Conservation (phyloP, 495 filamentous ascomycete species). For the Aspergillus cavernicola region DNA sequence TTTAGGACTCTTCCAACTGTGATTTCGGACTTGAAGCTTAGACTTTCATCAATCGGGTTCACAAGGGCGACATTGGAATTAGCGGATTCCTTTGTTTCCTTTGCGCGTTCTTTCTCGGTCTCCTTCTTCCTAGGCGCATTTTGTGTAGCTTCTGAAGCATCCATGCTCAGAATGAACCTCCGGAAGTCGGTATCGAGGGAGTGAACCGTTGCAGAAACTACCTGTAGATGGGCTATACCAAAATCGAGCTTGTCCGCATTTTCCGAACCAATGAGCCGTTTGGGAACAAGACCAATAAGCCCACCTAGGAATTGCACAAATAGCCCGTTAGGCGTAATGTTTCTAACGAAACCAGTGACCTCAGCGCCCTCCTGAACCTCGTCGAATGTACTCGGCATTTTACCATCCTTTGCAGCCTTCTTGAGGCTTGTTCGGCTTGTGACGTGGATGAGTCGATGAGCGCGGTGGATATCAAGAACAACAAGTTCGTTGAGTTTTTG, state of each 20-base stretch:
- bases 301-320: slow-evolving; percentile 82
- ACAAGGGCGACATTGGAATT: slow-evolving; percentile 36
- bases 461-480: slow-evolving; percentile 72
- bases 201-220: slow-evolving; percentile 64
- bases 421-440: slow-evolving; percentile 78
- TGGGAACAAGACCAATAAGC: slow-evolving; percentile 72
- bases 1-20: slow-evolving; percentile 71
- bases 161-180: slow-evolving; percentile 64
- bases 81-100: no score
- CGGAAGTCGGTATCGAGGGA: slow-evolving; percentile 57
- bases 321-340: slow-evolving; percentile 69
- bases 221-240: slow-evolving; percentile 68
- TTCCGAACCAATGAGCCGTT: slow-evolving; percentile 67
- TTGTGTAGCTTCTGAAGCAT: slow-evolving; percentile 33
- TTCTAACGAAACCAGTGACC: slow-evolving; percentile 79
- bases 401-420: slow-evolving; percentile 63
- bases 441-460: slow-evolving; percentile 66
- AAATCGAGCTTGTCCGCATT: slow-evolving; percentile 64
- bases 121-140: slow-evolving; percentile 29
- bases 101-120: slow-evolving; percentile 22
- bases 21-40: slow-evolving; percentile 65
- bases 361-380: slow-evolving; percentile 63
- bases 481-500: slow-evolving; percentile 80
- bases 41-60: slow-evolving; percentile 67
- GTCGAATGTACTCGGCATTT: slow-evolving; percentile 61